phyloP scores from a whole-genome alignment of 1,284 basidiomycete species.

The Tranzscheliella williamsii region DNA sequence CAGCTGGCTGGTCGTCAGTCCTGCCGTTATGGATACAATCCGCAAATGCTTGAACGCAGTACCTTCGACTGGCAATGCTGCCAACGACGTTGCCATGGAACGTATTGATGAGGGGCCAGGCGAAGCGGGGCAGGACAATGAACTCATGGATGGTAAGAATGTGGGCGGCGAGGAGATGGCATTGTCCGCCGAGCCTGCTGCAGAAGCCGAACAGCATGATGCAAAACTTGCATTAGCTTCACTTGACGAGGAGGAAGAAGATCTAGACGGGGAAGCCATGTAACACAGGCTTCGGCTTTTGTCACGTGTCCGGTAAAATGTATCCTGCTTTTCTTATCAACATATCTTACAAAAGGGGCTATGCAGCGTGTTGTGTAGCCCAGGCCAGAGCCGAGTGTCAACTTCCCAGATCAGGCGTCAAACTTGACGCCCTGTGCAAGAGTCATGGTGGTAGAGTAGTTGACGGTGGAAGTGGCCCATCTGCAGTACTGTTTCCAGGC shows the following conservation, averaged over 20 bases:
- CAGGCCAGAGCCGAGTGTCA: too few relatives aligned
- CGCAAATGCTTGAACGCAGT: too few relatives aligned
- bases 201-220: too few relatives aligned
- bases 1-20: slow-evolving; percentile 74
- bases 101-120: too few relatives aligned
- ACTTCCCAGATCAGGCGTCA: slow-evolving; percentile 52
- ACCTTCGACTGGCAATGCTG: too few relatives aligned
- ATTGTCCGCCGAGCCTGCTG: too few relatives aligned
- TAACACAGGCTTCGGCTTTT: too few relatives aligned
- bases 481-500: slow-evolving; percentile 80
- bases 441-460: slow-evolving; percentile 84
- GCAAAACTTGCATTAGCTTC: not conserved
- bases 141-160: slow-evolving; percentile 2
- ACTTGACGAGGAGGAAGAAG: slow-evolving; percentile 6
- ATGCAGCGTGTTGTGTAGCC: too few relatives aligned
- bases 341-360: too few relatives aligned
- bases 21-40: slow-evolving; percentile 71
- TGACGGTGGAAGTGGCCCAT: slow-evolving; percentile 81
- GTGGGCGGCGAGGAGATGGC: slow-evolving; percentile 21
- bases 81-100: too few relatives aligned
- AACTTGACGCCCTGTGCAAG: slow-evolving; percentile 91
- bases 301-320: not conserved
- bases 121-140: too few relatives aligned
- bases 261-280: slow-evolving; percentile 25
- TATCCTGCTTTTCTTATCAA: not conserved